phyloP scores from a whole-genome alignment of 2,329 filamentous ascomycete genomes.

The Raffaelea ambrosiae region DNA sequence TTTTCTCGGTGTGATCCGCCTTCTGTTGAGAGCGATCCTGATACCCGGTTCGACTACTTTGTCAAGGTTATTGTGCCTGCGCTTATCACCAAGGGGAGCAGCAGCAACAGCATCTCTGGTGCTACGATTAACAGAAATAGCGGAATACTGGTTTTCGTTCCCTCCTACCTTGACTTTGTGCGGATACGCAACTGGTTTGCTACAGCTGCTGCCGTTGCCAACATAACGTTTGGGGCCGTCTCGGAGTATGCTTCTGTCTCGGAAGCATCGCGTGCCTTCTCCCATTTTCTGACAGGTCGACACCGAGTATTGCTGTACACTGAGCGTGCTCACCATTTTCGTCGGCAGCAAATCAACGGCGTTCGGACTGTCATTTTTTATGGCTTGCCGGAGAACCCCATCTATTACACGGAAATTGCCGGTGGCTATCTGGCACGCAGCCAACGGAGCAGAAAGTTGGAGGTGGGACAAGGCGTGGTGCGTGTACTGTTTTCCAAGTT shows the following conservation, averaged over 20 bases:
- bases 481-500: constrained; percentile 73
- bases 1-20: constrained; percentile 77
- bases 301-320: constrained; percentile 84
- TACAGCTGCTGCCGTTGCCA: constrained; percentile 49
- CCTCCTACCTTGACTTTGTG: constrained; percentile 91
- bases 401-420: constrained; percentile 70
- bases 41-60: constrained; percentile 87
- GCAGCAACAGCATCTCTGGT: constrained; percentile 27
- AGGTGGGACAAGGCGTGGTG: constrained; percentile 51
- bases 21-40: constrained; percentile 67
- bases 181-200: constrained; percentile 88
- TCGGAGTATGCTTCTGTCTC: constrained; percentile 78
- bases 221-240: constrained; percentile 66
- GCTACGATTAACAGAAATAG: too few relatives aligned
- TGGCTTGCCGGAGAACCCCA: constrained; percentile 77
- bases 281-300: constrained; percentile 76
- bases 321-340: constrained; percentile 93
- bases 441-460: constrained; percentile 46
- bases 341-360: constrained; percentile 73
- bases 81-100: constrained; percentile 59
- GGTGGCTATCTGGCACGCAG: constrained; percentile 57
- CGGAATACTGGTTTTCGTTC: constrained; percentile 81
- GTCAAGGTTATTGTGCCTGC: constrained; percentile 69
- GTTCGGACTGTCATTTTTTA: constrained; percentile 78
- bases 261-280: constrained; percentile 75